A percentile compares a stretch with the other conserved stretches of the same genome.
Conservation (phyloP, 306 rosid species). For the Biancaea sappan region DNA sequence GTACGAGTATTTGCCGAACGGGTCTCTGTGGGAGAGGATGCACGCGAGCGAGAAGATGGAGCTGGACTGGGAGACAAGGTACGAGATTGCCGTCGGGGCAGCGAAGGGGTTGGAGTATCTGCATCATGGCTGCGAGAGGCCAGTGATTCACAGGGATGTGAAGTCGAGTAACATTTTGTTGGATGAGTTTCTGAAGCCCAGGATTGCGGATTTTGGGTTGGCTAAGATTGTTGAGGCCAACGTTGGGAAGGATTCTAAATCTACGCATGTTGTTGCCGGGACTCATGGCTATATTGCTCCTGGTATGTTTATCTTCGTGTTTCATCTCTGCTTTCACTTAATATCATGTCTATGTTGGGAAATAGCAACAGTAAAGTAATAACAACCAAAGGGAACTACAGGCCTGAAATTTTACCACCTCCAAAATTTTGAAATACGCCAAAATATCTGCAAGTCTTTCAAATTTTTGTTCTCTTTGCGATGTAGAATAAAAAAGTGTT, state of each 20-base stretch:
- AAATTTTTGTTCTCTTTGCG: too few species aligned
- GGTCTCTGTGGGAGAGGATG: constrained; percentile 89
- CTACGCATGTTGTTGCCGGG: constrained; percentile 84
- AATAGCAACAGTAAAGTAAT: too few species aligned
- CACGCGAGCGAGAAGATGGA: constrained; percentile 63
- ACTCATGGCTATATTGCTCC: constrained; percentile 97
- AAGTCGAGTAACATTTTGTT: constrained; percentile 89
- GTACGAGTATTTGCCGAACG: constrained; percentile 82
- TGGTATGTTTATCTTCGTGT: constrained; percentile 62
- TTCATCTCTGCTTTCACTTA: too few species aligned
- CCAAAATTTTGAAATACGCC: too few species aligned
- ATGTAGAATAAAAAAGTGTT: too few species aligned
- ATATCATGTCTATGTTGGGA: too few species aligned
- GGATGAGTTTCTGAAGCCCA: constrained; percentile 87
- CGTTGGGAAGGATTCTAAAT: constrained; percentile 57
- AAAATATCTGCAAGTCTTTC: too few species aligned
- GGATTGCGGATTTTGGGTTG: constrained; percentile 89
- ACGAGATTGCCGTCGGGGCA: constrained; percentile 80
- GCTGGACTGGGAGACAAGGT: constrained; percentile 90
- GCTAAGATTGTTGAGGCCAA: constrained; percentile 72
- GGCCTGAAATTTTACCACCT: too few species aligned
- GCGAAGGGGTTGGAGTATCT: constrained; percentile 94
- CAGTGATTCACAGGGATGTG: constrained; percentile 87
- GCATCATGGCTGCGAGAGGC: constrained; percentile 81
- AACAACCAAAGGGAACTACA: too few species aligned